Conservation (phyloP, 2,329 filamentous ascomycete genomes). For the Alternaria tenuissima region DNA sequence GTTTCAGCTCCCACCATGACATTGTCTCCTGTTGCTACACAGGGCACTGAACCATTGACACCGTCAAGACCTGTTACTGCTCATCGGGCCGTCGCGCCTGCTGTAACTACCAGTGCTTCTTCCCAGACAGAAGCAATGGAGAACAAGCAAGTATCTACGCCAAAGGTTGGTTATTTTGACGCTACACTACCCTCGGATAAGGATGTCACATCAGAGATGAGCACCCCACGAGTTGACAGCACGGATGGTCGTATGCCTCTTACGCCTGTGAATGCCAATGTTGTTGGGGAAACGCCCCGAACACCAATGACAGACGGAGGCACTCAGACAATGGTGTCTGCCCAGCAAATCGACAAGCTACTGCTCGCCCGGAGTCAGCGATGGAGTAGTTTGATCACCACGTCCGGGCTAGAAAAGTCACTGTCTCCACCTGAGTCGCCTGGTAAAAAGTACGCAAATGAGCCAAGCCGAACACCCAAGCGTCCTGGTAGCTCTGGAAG, state of each 20-base stretch:
- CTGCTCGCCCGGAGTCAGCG: constrained; percentile 63
- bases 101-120: constrained; percentile 21
- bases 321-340: constrained; percentile 85
- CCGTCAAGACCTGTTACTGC: constrained; percentile 44
- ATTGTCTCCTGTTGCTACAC: constrained; percentile 39
- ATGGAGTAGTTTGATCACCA: constrained; percentile 36
- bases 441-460: constrained; percentile 39
- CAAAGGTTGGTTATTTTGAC: constrained; percentile 53
- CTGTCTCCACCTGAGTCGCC: constrained; percentile 48
- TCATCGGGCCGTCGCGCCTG: constrained; percentile 29
- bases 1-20: constrained; percentile 24
- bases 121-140: constrained; percentile 22
- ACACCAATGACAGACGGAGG: constrained; percentile 69
- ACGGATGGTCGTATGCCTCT: constrained; percentile 36
- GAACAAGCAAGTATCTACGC: constrained; percentile 32
- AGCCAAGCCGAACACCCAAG: constrained; percentile 48
- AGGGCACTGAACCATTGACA: constrained; percentile 40
- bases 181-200: constrained; percentile 59
- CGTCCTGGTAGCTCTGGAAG: constrained; percentile 80
- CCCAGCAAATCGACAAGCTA: constrained; percentile 80
- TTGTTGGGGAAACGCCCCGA: constrained; percentile 36
- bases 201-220: constrained; percentile 16
- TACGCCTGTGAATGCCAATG: constrained; percentile 34
- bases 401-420: constrained; percentile 41
- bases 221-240: constrained; percentile 9